A percentile compares a stretch with the other conserved stretches of the same genome.
Conservation (phyloP, 176 grass and related monocot genomes). For the Ensete ventricosum region DNA sequence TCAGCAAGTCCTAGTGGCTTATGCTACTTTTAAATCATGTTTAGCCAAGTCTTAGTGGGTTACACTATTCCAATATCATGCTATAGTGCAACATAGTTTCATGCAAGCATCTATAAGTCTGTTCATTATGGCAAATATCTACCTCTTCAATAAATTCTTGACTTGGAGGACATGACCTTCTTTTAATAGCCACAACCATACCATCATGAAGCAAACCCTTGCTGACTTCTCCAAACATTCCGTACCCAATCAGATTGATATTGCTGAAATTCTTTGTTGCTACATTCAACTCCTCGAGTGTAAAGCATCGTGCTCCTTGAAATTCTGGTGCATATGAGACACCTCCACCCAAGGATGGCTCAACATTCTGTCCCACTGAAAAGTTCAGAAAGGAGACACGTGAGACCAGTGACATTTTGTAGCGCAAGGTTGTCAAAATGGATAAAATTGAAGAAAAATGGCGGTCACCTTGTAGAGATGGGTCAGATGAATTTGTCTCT, state of each 20-base stretch:
- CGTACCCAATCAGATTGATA: conserved; percentile 63
- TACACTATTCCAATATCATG: no score
- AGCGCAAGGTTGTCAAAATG: not conserved
- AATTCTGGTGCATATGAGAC: conserved; percentile 27
- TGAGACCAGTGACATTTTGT: not conserved
- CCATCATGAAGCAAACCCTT: conserved; percentile 91
- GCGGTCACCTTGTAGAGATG: conserved; percentile 53
- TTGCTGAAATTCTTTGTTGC: conserved; percentile 69
- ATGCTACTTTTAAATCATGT: no score
- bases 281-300: conserved; percentile 51
- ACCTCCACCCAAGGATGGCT: conserved; percentile 24
- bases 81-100: no score
- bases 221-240: conserved; percentile 84
- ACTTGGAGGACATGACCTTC: conserved; percentile 47
- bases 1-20: no score
- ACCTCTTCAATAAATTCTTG: conserved; percentile 89
- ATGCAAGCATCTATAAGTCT: no score
- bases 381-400: not conserved
- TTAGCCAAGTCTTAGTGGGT: no score
- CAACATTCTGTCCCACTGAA: conserved; percentile 4
- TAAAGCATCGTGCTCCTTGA: conserved; percentile 46
- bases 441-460: conserved; percentile 4
- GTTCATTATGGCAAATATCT: not conserved
- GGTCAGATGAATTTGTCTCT: conserved; percentile 61
- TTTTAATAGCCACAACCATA: conserved; percentile 79